Evolutionary conservation across 495 filamentous ascomycete species (phyloP).

Genomic region (Delitschia confertaspora): DNA sequence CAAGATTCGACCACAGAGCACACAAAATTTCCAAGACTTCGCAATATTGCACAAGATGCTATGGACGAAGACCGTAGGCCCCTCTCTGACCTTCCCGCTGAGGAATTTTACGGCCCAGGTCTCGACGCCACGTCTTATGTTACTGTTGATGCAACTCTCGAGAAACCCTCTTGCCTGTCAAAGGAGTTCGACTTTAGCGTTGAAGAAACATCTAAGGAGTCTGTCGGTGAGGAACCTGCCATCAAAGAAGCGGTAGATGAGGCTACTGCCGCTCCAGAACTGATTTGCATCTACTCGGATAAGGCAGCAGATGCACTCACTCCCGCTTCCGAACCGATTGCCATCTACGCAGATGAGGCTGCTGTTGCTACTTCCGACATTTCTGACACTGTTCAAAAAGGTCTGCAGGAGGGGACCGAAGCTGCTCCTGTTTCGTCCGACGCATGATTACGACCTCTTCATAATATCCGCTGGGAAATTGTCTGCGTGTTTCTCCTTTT

Average conservation of each 20-base stretch:
- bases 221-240: background rate
- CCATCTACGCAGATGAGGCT: background rate
- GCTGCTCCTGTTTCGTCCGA: no score
- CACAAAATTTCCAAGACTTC: constrained; percentile 16
- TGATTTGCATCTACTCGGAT: constrained; percentile 15
- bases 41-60: constrained; percentile 33
- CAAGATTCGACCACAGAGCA: constrained; percentile 14
- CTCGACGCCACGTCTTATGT: constrained; percentile 53
- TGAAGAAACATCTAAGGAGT: constrained; percentile 6
- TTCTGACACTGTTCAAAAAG: no score
- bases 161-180: constrained; percentile 22
- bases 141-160: constrained; percentile 20
- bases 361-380: background rate
- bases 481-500: no score
- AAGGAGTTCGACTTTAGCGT: constrained; percentile 26
- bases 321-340: background rate
- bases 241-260: background rate
- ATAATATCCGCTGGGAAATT: no score
- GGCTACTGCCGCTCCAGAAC: constrained; percentile 1
- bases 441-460: no score
- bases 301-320: constrained; percentile 3
- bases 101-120: constrained; percentile 64
- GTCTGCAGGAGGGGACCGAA: no score
- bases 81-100: constrained; percentile 58
- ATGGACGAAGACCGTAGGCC: constrained; percentile 54